phyloP scores from a whole-genome alignment of 768 basidiomycete species.

The Chalciporus pseudorubinellus region DNA sequence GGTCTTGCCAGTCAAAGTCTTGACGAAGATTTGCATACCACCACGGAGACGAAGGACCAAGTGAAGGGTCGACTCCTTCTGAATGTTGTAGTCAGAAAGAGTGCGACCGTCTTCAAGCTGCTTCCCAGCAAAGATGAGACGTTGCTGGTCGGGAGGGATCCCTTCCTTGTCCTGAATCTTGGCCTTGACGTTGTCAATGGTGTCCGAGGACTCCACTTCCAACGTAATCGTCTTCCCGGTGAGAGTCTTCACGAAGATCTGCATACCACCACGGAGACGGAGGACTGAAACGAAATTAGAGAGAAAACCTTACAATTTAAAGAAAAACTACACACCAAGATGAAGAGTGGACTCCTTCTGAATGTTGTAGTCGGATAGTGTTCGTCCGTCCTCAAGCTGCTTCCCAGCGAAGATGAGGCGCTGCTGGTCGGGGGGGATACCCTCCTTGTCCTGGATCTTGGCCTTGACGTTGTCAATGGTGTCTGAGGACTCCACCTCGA shows the following conservation, averaged over 20 bases:
- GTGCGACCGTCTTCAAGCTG: conserved; percentile 94
- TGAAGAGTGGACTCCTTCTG: conserved; percentile 84
- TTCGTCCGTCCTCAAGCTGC: conserved; percentile 89
- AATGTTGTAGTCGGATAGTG: conserved; percentile 87
- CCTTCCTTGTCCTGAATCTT: conserved; percentile 85
- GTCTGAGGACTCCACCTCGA: conserved; percentile 84
- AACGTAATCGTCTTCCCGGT: conserved; percentile 92
- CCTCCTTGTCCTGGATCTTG: conserved; percentile 95
- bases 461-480: conserved; percentile 87
- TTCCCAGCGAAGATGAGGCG: conserved; percentile 92
- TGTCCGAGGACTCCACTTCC: conserved; percentile 91
- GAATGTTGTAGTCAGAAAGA: conserved; percentile 76
- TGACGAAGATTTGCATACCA: conserved; percentile 72
- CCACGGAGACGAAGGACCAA: conserved; percentile 72
- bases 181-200: conserved; percentile 87
- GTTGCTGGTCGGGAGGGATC: conserved; percentile 82
- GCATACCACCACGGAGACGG: conserved; percentile 88
- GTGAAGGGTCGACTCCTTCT: conserved; percentile 79
- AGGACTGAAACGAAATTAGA: conserved; percentile 44
- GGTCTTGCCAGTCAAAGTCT: conserved; percentile 74
- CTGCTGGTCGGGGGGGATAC: conserved; percentile 85
- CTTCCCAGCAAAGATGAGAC: conserved; percentile 91
- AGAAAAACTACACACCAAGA: conserved; percentile 22
- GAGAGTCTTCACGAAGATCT: conserved; percentile 85
- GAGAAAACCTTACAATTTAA: rapidly evolving